Percentiles rank a stretch among this genome's conserved stretches.
phyloP scores from a whole-genome alignment of 2,329 filamentous ascomycete species.

The Amauroascus niger region DNA sequence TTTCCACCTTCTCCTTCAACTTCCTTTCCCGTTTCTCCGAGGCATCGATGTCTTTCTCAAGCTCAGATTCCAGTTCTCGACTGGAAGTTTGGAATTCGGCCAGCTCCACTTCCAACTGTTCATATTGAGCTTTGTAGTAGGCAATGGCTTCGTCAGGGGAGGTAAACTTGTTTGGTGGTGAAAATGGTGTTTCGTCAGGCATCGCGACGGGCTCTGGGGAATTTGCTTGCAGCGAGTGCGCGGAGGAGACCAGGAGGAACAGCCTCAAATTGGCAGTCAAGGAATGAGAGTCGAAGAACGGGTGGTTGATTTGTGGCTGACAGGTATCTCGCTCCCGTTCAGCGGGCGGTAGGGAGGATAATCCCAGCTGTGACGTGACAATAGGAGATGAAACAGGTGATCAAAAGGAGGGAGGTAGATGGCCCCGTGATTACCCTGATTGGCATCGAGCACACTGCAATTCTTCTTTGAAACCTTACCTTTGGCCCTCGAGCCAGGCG shows the following conservation, averaged over 20 bases:
- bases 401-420: conserved; percentile 4
- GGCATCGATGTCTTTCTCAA: conserved; percentile 92
- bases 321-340: not conserved
- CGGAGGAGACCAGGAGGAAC: not conserved
- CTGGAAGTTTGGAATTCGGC: conserved; percentile 90
- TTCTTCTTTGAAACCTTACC: not conserved
- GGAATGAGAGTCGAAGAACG: not conserved
- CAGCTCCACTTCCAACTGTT: conserved; percentile 80
- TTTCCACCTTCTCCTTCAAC: conserved; percentile 78
- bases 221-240: conserved; percentile 16
- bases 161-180: conserved; percentile 32
- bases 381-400: conserved; percentile 9
- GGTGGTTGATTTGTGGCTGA: not conserved
- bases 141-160: conserved; percentile 63
- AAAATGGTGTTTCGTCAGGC: conserved; percentile 18
- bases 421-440: conserved; percentile 1
- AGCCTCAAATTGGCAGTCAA: not conserved
- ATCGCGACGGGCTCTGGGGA: conserved; percentile 19
- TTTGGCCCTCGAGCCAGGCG: not conserved
- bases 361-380: not conserved
- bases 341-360: not conserved
- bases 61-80: conserved; percentile 82
- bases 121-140: conserved; percentile 96
- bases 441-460: not conserved
- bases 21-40: conserved; percentile 86